Conservation (phyloP, 306 rosid species). For the Begonia peltatifolia region DNA sequence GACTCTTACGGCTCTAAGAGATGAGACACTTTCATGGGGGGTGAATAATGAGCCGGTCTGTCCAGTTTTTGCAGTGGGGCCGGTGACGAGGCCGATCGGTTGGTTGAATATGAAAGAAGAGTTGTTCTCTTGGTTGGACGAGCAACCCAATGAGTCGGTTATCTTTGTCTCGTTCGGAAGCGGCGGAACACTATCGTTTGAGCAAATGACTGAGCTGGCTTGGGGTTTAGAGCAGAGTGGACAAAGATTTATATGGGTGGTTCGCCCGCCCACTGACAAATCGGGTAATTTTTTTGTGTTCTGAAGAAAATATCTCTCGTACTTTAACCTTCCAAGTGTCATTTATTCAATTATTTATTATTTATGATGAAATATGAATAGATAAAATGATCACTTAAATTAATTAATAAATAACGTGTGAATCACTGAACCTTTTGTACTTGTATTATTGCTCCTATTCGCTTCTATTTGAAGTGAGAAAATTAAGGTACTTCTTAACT, state of each 20-base stretch:
- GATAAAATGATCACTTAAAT: no score
- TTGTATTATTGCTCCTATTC: no score
- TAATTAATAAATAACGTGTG: no score
- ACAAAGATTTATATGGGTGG: slow-evolving; percentile 23
- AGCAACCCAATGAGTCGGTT: slow-evolving; percentile 13
- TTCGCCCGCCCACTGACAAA: neutral
- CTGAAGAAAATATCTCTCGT: no score
- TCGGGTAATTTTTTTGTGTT: neutral
- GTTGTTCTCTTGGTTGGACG: slow-evolving; percentile 13
- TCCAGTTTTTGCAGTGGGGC: slow-evolving; percentile 21
- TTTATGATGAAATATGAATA: no score
- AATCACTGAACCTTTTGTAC: no score
- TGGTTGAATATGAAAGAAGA: slow-evolving; percentile 4
- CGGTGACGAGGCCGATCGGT: slow-evolving; percentile 8
- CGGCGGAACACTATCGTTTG: slow-evolving; percentile 21
- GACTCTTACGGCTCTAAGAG: slow-evolving; percentile 9
- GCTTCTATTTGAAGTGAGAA: no score
- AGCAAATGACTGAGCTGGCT: slow-evolving; percentile 19
- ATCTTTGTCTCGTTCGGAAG: slow-evolving; percentile 25
- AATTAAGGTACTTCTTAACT: no score
- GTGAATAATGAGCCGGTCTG: neutral
- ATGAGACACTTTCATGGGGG: slow-evolving; percentile 10
- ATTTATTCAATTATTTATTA: no score
- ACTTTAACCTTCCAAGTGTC: no score
- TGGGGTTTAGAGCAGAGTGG: slow-evolving; percentile 24